Percentiles rank a stretch among this genome's conserved stretches.
Evolutionary conservation across 2,329 filamentous ascomycete species (phyloP).

Genomic region (Aurifilum marmelostoma): DNA sequence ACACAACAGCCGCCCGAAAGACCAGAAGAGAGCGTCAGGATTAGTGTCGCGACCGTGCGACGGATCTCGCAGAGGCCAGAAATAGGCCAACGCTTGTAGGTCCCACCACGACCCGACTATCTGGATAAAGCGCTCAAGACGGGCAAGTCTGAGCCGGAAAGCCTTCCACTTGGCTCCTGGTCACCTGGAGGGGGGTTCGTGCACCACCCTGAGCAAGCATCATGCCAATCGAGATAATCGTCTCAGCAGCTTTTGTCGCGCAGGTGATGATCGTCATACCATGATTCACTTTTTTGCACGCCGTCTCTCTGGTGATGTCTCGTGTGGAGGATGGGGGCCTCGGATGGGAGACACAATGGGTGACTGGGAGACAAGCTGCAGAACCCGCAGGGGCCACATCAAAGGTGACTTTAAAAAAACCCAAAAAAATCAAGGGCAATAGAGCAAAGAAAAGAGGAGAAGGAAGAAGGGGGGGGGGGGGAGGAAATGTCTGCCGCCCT

Average conservation of each 20-base stretch:
- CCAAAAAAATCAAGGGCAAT: no score
- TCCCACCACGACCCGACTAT: conserved; percentile 22
- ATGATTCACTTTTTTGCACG: background rate
- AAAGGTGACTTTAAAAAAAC: background rate
- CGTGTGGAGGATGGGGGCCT: background rate
- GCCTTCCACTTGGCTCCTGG: conserved; percentile 1
- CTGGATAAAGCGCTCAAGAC: conserved; percentile 21
- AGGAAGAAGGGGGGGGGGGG: no score
- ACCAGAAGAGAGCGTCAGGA: background rate
- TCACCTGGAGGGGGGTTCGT: conserved; percentile 4
- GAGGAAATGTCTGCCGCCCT: background rate
- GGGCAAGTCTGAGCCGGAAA: conserved; percentile 16
- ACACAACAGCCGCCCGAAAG: background rate
- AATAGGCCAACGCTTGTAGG: conserved; percentile 4
- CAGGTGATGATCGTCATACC: background rate
- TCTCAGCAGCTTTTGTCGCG: no score
- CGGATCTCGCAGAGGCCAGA: background rate
- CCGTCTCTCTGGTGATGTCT: background rate
- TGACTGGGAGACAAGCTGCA: background rate
- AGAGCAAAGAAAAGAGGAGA: background rate
- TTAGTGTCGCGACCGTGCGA: conserved; percentile 9
- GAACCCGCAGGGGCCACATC: background rate
- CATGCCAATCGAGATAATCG: background rate
- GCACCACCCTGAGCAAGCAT: background rate
- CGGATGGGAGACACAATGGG: background rate